Percentiles rank a stretch among this genome's conserved stretches.
Conservation (phyloP, 768 basidiomycete genomes). For the Roridomyces roridus region DNA sequence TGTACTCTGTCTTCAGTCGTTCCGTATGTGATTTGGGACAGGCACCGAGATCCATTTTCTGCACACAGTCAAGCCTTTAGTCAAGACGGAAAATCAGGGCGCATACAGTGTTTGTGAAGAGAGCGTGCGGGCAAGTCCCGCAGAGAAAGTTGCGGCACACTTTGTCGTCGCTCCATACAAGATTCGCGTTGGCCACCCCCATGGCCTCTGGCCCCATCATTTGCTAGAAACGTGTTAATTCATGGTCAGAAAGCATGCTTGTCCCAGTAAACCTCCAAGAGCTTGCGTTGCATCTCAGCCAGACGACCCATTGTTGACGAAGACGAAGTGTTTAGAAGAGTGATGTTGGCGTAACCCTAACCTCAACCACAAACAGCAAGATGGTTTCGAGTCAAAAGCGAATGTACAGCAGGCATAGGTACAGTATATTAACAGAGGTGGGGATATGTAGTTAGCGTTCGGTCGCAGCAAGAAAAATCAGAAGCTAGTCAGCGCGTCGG, state of each 20-base stretch:
- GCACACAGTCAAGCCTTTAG: conserved; percentile 1
- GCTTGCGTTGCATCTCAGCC: conserved; percentile 98
- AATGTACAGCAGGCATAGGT: conserved; percentile 22
- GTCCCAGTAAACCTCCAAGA: conserved; percentile 52
- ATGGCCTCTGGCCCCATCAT: conserved; percentile 99
- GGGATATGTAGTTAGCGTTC: no score
- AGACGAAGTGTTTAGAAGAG: background rate
- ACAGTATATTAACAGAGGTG: conserved; percentile 16
- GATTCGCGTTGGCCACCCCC: conserved; percentile 92
- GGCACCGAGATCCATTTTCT: conserved; percentile 99
- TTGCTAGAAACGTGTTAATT: conserved; percentile 67
- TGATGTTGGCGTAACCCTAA: background rate
- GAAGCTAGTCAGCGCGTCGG: no score
- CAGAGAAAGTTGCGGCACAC: conserved; percentile 98
- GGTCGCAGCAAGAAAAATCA: conserved; percentile 17
- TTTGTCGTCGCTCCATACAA: conserved; percentile 95
- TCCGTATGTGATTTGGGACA: conserved; percentile 98
- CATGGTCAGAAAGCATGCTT: conserved; percentile 46
- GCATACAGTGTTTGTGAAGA: conserved; percentile 97
- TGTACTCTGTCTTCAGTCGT: conserved; percentile 88
- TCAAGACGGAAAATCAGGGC: background rate
- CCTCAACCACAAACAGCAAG: conserved; percentile 1
- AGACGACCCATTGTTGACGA: conserved; percentile 78
- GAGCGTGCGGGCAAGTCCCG: conserved; percentile 96
- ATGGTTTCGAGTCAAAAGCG: conserved; percentile 11